Evolutionary conservation across 23 red algal genomes (phyloP).

Genomic region (Gracilaria gracilis): DNA sequence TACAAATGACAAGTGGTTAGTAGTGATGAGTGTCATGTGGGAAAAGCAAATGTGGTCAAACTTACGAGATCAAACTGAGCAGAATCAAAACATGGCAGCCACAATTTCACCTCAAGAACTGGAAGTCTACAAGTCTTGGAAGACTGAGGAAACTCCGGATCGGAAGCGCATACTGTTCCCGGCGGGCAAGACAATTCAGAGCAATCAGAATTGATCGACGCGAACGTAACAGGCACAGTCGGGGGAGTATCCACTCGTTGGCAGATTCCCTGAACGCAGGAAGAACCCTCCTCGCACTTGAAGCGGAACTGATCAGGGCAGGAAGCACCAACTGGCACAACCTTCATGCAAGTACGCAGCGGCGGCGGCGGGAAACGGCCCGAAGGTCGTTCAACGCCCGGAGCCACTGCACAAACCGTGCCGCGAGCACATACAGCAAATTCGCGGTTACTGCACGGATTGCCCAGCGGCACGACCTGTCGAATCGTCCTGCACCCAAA

Average conservation of each 20-base stretch:
- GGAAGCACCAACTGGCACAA: not conserved
- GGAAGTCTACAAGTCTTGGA: not conserved
- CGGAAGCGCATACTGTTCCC: not conserved
- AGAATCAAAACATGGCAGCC: conserved; percentile 1
- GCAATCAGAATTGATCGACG: not conserved
- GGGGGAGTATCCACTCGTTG: not conserved
- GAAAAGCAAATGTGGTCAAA: not conserved
- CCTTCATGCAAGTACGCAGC: conserved; percentile 25
- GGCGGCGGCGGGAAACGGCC: not conserved
- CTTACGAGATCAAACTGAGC: conserved; percentile 1
- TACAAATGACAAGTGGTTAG: not conserved
- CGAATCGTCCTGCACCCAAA: not conserved
- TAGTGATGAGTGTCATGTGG: not conserved
- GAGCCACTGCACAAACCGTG: not conserved
- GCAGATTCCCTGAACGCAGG: not conserved
- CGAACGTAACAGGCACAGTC: not conserved
- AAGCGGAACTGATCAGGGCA: conserved; percentile 2
- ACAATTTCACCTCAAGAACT: not conserved
- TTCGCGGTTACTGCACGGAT: not conserved
- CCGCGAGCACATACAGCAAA: not conserved
- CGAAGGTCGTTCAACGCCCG: not conserved
- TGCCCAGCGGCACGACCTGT: not conserved
- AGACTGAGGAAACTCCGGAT: not conserved
- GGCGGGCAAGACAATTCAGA: not conserved
- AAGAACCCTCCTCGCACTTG: conserved; percentile 15